phyloP scores from a whole-genome alignment of 192 early-diverging fungal genomes.

The Coemansia reversa region DNA sequence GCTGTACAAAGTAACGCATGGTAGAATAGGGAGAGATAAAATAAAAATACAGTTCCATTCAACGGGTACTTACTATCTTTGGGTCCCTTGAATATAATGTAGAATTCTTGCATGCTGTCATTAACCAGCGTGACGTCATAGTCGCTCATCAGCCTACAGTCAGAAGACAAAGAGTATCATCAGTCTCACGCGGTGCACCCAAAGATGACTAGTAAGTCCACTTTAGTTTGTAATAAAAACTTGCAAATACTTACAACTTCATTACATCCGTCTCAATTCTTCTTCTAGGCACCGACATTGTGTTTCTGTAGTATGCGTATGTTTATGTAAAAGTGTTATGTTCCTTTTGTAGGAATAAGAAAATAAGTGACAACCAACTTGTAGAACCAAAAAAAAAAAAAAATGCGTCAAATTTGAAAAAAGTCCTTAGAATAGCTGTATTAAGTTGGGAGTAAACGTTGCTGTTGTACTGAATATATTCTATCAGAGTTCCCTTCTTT shows the following conservation, averaged over 20 bases:
- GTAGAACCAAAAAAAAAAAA: no score
- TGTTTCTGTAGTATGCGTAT: conserved; percentile 36
- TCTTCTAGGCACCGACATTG: conserved; percentile 86
- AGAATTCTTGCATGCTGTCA: conserved; percentile 99
- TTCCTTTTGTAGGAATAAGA: neutral
- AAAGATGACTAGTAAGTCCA: no score
- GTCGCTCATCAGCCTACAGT: conserved; percentile 92
- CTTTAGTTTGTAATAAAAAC: neutral
- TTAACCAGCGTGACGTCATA: conserved; percentile 98
- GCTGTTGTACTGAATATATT: no score
- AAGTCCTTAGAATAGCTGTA: no score
- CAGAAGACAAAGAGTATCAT: neutral
- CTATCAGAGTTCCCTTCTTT: no score
- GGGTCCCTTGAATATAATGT: conserved; percentile 90
- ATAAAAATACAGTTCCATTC: neutral
- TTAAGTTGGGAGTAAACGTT: no score
- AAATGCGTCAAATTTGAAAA: no score
- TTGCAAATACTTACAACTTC: conserved; percentile 86
- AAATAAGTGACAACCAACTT: neutral
- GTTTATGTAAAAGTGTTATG: neutral
- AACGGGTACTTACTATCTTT: conserved; percentile 75
- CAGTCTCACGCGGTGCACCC: neutral
- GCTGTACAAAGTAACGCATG: no score
- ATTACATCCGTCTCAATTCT: conserved; percentile 98
- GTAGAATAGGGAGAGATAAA: neutral